Percentiles rank a stretch among this genome's conserved stretches.
phyloP scores from a whole-genome alignment of 768 basidiomycete genomes.

The Dioszegia aurantiaca region DNA sequence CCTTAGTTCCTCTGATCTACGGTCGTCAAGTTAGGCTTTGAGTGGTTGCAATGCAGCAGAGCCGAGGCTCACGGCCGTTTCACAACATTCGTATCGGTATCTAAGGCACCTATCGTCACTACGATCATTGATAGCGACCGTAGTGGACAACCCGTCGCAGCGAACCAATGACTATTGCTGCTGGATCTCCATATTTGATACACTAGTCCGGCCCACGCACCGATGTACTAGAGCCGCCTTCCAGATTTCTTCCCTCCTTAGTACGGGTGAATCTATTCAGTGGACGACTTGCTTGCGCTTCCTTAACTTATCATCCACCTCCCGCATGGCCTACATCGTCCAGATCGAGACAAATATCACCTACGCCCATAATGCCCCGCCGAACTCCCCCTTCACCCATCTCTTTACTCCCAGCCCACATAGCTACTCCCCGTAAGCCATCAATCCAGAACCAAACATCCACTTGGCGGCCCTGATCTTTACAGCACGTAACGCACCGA shows the following conservation, averaged over 20 bases:
- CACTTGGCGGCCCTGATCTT: neutral
- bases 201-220: no score
- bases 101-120: no score
- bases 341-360: neutral
- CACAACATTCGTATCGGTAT: no score
- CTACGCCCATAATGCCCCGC: conserved; percentile 15
- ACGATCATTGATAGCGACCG: no score
- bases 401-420: conserved; percentile 13
- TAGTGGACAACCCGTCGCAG: no score
- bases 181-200: no score
- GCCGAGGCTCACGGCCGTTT: no score
- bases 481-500: conserved; percentile 1
- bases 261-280: no score
- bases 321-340: neutral
- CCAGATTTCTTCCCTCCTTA: no score
- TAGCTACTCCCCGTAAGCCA: conserved; percentile 22
- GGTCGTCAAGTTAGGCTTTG: neutral
- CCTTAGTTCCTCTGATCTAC: neutral
- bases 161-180: no score
- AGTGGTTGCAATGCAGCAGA: no score
- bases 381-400: conserved; percentile 18
- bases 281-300: neutral
- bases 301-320: neutral
- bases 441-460: neutral
- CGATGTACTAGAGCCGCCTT: no score